Percentiles rank a stretch among this genome's conserved stretches.
phyloP scores from a whole-genome alignment of 2,329 filamentous ascomycete genomes.

The Trichophyton simii region DNA sequence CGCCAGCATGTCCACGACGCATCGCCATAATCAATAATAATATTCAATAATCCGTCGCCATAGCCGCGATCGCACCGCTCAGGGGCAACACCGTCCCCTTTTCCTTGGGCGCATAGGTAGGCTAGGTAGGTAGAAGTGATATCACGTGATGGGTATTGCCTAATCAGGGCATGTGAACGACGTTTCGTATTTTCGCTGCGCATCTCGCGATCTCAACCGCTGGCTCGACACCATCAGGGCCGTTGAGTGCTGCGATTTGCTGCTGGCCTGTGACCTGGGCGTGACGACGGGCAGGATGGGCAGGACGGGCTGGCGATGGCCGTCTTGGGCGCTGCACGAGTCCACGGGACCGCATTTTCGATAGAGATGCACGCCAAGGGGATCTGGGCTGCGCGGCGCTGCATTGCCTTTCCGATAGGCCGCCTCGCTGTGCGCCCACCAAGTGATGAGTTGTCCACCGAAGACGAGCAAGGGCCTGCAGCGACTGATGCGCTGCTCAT shows the following conservation, averaged over 20 bases:
- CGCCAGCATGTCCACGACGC: too few species aligned
- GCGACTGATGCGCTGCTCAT: neutral
- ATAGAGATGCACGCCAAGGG: conserved; percentile 1
- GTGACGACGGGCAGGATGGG: neutral
- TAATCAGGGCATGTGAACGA: neutral
- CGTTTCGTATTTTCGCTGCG: neutral
- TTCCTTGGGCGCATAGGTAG: neutral
- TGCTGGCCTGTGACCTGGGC: neutral
- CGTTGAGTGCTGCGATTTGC: neutral
- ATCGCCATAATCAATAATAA: too few species aligned
- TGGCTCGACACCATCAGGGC: neutral
- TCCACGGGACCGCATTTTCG: neutral
- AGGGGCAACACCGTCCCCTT: neutral
- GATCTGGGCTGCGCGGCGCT: neutral
- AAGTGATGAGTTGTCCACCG: conserved; percentile 3
- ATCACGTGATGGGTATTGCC: neutral
- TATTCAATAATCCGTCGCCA: neutral
- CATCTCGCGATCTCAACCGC: neutral
- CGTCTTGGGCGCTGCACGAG: neutral
- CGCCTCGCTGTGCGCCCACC: conserved; percentile 8
- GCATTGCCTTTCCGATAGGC: conserved; percentile 5
- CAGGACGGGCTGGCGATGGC: neutral
- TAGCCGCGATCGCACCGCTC: neutral
- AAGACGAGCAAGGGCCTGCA: neutral
- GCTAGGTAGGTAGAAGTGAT: neutral